Evolutionary conservation across 2,329 filamentous ascomycete species (phyloP).

Genomic region (Dothideomycetes sp.): DNA sequence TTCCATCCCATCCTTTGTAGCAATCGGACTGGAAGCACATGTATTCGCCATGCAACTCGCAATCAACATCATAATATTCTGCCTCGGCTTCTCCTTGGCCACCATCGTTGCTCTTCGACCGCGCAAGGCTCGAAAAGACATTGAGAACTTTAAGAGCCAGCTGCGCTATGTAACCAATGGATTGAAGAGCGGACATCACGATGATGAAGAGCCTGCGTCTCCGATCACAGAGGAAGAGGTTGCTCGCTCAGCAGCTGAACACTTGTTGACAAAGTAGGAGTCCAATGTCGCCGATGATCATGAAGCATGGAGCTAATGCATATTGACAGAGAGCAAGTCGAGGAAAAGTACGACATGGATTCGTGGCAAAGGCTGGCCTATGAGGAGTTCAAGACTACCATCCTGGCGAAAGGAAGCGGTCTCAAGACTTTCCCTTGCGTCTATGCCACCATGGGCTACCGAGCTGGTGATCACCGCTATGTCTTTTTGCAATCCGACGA

Average conservation of each 20-base stretch:
- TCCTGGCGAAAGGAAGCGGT: conserved; percentile 17
- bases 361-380: conserved; percentile 17
- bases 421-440: conserved; percentile 18
- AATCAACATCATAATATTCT: conserved; percentile 16
- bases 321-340: conserved; percentile 14
- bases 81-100: conserved; percentile 15
- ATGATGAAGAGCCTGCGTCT: conserved; percentile 1
- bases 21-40: too few species aligned
- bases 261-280: conserved; percentile 7
- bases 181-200: not conserved
- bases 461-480: conserved; percentile 17
- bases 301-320: not conserved
- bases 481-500: conserved; percentile 18
- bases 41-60: conserved; percentile 16
- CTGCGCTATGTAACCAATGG: conserved; percentile 11
- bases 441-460: conserved; percentile 18
- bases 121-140: conserved; percentile 14
- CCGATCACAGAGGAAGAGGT: not conserved
- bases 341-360: conserved; percentile 16
- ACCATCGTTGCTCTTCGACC: conserved; percentile 15
- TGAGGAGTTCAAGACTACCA: conserved; percentile 19
- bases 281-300: not conserved
- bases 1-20: too few species aligned
- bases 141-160: conserved; percentile 1
- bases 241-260: not conserved